Base-by-base conservation (phyloP, 306 rosid species). In the Pyrus communis region DNA sequence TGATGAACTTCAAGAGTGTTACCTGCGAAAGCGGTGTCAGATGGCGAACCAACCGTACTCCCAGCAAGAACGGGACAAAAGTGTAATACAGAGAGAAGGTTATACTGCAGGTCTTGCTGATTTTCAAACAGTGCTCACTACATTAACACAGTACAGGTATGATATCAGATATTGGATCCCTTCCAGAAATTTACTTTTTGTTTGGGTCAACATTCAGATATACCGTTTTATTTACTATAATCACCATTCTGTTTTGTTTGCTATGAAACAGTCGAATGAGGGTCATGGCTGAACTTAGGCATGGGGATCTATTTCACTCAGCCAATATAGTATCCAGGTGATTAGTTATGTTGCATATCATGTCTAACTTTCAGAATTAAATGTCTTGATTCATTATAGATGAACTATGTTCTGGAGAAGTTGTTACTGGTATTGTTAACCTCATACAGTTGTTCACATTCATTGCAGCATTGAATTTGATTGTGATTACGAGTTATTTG, bases 311-410 rank as follows among this genome's bases (percentile, higher is more conserved):
- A 75, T 92, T 90, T 84, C 98, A 95, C 86, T 84, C 97, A 9
- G 93, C 96, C 84, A 95, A 92, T 91, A 92, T 95, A 46, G 95
- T 95, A 51, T 95, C 98, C 79, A 95, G 98, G 98, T 95, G 79
- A 86, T 85, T 65, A 75, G 67, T 80, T 70, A 18, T 35, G n/a
- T 58, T 28, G 21, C 65, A 27, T 67, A 7, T 67, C 42, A n/a
- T 76, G 52, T 30, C 42, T 8, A n/a, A 65, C 42, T 63, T 46
- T 51, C 58, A 73, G 75, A 71, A 45, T 12, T 46, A 31, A 42
- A 35, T 45, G 40, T 42, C 51, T 30, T 57, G 25, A 59, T 38
- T 51, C 55, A 21, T 52, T 62, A 35, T 15, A 55, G 19, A 13
- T 77, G 66, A 38, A 11, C 6, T 27, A 61, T 13, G 28, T 25